Evolutionary conservation across 345 rosid species (phyloP).

Genomic region (Combretum micranthum): DNA sequence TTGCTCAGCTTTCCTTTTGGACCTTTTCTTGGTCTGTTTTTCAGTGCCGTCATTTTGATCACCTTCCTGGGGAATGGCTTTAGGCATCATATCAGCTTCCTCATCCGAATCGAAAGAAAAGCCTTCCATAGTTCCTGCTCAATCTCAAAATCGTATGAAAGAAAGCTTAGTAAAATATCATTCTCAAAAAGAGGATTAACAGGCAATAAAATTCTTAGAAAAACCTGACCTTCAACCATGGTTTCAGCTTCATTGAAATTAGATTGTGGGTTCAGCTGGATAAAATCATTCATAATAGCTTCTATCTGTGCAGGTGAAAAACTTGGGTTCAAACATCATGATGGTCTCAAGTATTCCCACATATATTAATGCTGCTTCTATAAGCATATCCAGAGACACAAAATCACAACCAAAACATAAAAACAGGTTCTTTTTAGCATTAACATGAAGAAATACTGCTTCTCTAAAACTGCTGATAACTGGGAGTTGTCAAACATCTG

Average conservation of each 20-base stretch:
- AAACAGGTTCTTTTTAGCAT: too few species aligned
- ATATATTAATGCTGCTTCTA: too few species aligned
- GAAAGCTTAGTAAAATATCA: not conserved
- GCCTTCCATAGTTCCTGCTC: conserved; percentile 79
- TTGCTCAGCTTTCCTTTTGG: conserved; percentile 57
- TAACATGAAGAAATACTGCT: not conserved
- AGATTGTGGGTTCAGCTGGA: conserved; percentile 78
- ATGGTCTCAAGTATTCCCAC: conserved; percentile 2
- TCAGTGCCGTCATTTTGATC: conserved; percentile 47
- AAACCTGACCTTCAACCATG: conserved; percentile 77
- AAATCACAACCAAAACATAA: too few species aligned
- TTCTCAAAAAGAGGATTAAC: not conserved
- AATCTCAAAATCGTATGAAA: conserved; percentile 3
- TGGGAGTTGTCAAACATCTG: not conserved
- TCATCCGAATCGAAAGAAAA: conserved; percentile 81
- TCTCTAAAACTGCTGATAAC: conserved; percentile 3
- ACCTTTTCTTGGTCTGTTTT: conserved; percentile 38
- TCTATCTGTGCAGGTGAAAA: conserved; percentile 51
- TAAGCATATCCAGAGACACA: too few species aligned
- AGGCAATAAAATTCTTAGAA: not conserved
- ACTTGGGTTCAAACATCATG: conserved; percentile 8
- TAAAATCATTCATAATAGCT: conserved; percentile 88
- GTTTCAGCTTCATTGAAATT: conserved; percentile 86
- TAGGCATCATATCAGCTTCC: conserved; percentile 54
- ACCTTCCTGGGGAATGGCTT: conserved; percentile 32